Conservation (phyloP, 768 basidiomycete species). For the Pleurotus citrinopileatus region DNA sequence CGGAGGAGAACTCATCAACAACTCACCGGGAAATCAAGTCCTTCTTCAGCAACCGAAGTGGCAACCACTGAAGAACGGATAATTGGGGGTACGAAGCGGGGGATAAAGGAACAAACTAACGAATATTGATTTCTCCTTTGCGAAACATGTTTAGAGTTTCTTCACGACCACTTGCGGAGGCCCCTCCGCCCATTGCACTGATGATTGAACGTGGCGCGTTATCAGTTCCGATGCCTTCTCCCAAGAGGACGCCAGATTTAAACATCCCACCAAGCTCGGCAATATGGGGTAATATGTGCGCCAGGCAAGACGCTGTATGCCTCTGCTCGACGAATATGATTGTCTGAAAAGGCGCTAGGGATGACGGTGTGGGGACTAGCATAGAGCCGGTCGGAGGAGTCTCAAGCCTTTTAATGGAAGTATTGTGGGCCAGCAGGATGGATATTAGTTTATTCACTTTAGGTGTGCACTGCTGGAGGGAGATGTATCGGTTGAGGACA, state of each 20-base stretch:
- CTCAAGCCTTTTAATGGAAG: constrained; percentile 19
- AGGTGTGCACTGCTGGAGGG: constrained; percentile 67
- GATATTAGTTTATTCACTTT: constrained; percentile 66
- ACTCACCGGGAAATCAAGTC: constrained; percentile 81
- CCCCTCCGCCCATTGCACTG: constrained; percentile 27
- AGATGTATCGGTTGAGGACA: constrained; percentile 36
- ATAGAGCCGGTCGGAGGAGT: background rate
- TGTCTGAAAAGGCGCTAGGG: constrained; percentile 52
- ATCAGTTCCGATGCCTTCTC: constrained; percentile 55
- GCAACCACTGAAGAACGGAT: constrained; percentile 55
- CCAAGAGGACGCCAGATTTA: constrained; percentile 64
- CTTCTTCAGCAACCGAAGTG: constrained; percentile 89
- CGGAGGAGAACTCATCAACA: background rate
- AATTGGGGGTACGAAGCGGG: background rate
- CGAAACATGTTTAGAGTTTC: constrained; percentile 66
- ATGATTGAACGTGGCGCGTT: constrained; percentile 26
- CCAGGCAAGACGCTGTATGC: constrained; percentile 70
- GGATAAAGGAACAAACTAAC: constrained; percentile 38
- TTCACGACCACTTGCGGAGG: constrained; percentile 39
- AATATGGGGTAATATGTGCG: constrained; percentile 59
- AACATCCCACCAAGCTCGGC: constrained; percentile 56
- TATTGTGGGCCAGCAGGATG: constrained; percentile 53
- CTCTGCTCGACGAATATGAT: constrained; percentile 89
- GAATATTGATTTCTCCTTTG: constrained; percentile 59
- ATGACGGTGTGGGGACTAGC: background rate